Base-by-base conservation (phyloP, 495 filamentous ascomycete genomes). In the Hypoxylon fuscum region DNA sequence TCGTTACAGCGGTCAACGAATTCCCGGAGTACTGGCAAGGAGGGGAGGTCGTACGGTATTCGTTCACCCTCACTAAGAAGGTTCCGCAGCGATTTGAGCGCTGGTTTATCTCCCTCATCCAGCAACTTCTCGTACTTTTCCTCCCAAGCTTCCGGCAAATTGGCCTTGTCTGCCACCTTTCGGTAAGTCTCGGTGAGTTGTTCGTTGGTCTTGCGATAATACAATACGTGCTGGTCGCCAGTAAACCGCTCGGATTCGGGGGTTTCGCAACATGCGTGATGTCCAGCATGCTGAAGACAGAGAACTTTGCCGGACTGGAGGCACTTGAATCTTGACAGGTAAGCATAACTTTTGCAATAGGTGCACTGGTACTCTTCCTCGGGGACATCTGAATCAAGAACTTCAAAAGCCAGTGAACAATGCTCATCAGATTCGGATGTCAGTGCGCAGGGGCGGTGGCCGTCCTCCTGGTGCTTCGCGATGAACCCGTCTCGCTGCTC, bases 1-100 rank as follows among this genome's bases (percentile, higher is more conserved):
- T 96, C 93, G 76, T 96, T 95, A 79, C 93, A 97, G 65, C 89
- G 88, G 65, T 96, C 91, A 74, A 98, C 95, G 79, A 94, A 98
- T 60, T 85, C 82, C 77, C 87, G 90, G 70, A 99, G 86, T 68
- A 87, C 83, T 66, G 88, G 85, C 54, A 99, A 82, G 61, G 92
- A 91, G 62, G 89, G 86, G 58, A 99, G 82, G 62, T 93, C 91
- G 81, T 91, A 97, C 56, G 93, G 92, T 72, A 98, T 98, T 79
- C 91, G 92, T 77, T 99, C 95, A 76, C 96, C 95, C 83, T 99
- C 95, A 74, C 83, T 89, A 22, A 98, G 81, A 48, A 99, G 84
- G 50, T 84, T 85, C 63, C 92, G 90, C 64, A 98, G 81, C 67
- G 87, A 79, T 78, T 97, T 98, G 35, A 99, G 81, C 54, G 91